These are phyloP conservation scores for Leccinellum rugosiceps DNA, from an alignment of 768 basidiomycete species.

Conservation along the genomic window DNA sequence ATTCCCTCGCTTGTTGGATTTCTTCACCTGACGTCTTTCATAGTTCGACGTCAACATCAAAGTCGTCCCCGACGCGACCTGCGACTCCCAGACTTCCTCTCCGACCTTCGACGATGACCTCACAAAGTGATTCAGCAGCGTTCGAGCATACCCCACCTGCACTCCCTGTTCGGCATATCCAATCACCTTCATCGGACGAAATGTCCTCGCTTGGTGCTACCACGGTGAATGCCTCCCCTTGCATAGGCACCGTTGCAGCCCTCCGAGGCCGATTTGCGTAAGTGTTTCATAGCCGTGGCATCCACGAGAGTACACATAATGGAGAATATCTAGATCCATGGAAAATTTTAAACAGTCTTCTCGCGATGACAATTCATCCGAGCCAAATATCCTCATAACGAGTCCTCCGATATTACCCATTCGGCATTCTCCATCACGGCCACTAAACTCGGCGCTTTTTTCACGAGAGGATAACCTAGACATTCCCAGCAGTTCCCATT, in stretches of 20 bases:
- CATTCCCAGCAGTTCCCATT: constrained; percentile 14
- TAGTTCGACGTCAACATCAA: constrained; percentile 13
- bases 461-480: constrained; percentile 22
- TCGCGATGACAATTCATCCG: constrained; percentile 17
- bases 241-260: constrained; percentile 34
- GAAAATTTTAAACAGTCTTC: constrained; percentile 17
- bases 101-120: constrained; percentile 15
- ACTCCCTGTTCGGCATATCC: constrained; percentile 19
- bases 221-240: constrained; percentile 4
- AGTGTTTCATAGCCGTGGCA: not conserved
- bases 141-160: constrained; percentile 11
- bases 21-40: not conserved
- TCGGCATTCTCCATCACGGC: constrained; percentile 21
- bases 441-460: constrained; percentile 16
- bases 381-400: constrained; percentile 24
- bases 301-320: not conserved
- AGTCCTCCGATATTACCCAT: constrained; percentile 18
- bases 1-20: not conserved
- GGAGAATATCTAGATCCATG: constrained; percentile 12
- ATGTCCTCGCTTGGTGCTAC: not conserved
- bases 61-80: constrained; percentile 16
- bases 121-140: constrained; percentile 18
- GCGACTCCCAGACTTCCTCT: constrained; percentile 14
- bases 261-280: constrained; percentile 35
- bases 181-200: constrained; percentile 6